These are phyloP conservation scores for Penicillium sp. DNA, from an alignment of 2,329 filamentous ascomycete species.

Conservation along the genomic window DNA sequence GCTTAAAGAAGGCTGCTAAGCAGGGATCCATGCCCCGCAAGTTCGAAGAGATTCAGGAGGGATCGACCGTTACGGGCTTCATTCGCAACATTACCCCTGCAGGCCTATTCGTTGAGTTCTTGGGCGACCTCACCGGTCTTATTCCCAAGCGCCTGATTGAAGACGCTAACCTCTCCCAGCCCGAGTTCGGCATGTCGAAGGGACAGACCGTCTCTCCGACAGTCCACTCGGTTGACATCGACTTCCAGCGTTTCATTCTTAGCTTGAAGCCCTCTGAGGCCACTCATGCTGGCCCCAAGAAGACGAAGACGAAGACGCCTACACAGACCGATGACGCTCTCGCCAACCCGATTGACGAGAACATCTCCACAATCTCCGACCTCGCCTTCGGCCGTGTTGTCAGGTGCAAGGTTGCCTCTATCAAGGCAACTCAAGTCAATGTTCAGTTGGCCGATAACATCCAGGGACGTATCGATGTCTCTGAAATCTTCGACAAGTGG, in stretches of 20 bases:
- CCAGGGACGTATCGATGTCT: slow-evolving; percentile 88
- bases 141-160: slow-evolving; percentile 74
- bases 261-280: slow-evolving; percentile 53
- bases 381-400: slow-evolving; percentile 67
- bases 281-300: slow-evolving; percentile 46
- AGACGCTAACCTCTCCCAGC: slow-evolving; percentile 61
- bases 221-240: slow-evolving; percentile 67
- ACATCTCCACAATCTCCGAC: slow-evolving; percentile 63
- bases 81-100: slow-evolving; percentile 77
- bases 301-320: slow-evolving; percentile 41
- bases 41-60: slow-evolving; percentile 68
- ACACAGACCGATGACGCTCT: slow-evolving; percentile 36
- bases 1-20: slow-evolving; percentile 69
- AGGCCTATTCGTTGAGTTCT: slow-evolving; percentile 85
- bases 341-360: slow-evolving; percentile 61
- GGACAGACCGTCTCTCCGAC: slow-evolving; percentile 70
- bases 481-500: slow-evolving; percentile 83
- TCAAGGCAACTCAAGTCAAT: slow-evolving; percentile 90
- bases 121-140: slow-evolving; percentile 69
- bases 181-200: slow-evolving; percentile 73
- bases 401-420: slow-evolving; percentile 72
- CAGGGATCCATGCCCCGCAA: slow-evolving; percentile 65
- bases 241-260: slow-evolving; percentile 64
- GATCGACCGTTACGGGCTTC: slow-evolving; percentile 68
- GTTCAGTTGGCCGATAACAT: slow-evolving; percentile 81